phyloP scores from a whole-genome alignment of 352 stramenopile genomes.

The Pythium grandisporangium region DNA sequence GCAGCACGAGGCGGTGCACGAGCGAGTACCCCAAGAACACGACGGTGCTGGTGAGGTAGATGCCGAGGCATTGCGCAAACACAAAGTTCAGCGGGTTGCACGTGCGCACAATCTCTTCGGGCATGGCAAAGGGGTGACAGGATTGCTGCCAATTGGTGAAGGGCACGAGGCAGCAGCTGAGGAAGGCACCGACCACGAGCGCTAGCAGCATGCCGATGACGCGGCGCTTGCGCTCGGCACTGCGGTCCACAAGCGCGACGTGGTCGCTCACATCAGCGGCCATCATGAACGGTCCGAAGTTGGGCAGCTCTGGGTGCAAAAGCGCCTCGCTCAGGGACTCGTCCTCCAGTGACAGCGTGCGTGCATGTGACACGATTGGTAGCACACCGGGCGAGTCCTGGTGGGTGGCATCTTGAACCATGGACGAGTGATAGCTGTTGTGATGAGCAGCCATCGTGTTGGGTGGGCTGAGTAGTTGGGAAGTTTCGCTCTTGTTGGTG shows the following conservation, averaged over 20 bases:
- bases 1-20: slow-evolving; percentile 67
- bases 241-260: slow-evolving; percentile 33
- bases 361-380: background rate
- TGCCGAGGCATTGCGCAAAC: slow-evolving; percentile 76
- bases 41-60: slow-evolving; percentile 71
- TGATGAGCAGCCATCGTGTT: background rate
- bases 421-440: slow-evolving; percentile 10
- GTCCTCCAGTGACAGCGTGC: slow-evolving; percentile 9
- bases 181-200: slow-evolving; percentile 53
- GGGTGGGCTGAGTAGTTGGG: slow-evolving; percentile 7
- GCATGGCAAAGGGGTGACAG: slow-evolving; percentile 26
- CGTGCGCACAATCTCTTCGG: slow-evolving; percentile 29
- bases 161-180: slow-evolving; percentile 70
- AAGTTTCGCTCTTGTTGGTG: too few species aligned
- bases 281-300: slow-evolving; percentile 79
- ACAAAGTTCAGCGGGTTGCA: slow-evolving; percentile 80
- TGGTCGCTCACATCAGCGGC: slow-evolving; percentile 49
- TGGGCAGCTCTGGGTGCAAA: slow-evolving; percentile 65
- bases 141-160: slow-evolving; percentile 67
- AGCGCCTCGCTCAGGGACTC: slow-evolving; percentile 48
- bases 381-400: background rate
- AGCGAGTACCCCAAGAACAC: slow-evolving; percentile 71
- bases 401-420: slow-evolving; percentile 15
- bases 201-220: slow-evolving; percentile 51
- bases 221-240: slow-evolving; percentile 47